These are phyloP conservation scores for Hypoxylon sp. DNA, from an alignment of 2,329 filamentous ascomycete genomes.

Conservation along the genomic window DNA sequence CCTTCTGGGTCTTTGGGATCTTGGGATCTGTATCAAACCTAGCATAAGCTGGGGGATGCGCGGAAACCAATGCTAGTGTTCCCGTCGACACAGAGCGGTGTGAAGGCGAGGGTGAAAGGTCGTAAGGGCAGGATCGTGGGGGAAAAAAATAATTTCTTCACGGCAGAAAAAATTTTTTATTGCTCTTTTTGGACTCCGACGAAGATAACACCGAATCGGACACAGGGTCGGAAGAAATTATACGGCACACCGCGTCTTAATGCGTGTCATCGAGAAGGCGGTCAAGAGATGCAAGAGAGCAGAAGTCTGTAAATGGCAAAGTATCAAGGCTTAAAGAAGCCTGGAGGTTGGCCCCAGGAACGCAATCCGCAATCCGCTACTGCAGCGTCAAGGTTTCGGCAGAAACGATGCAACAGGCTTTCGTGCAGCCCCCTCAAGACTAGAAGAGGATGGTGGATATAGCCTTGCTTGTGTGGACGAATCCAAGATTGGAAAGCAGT, in stretches of 20 bases:
- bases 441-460: constrained; percentile 16
- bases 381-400: constrained; percentile 39
- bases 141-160: constrained; percentile 37
- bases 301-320: constrained; percentile 41
- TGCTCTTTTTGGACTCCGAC: constrained; percentile 24
- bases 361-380: constrained; percentile 38
- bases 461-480: constrained; percentile 15
- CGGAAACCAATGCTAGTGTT: constrained; percentile 46
- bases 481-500: constrained; percentile 36
- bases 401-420: constrained; percentile 39
- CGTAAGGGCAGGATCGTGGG: constrained; percentile 24
- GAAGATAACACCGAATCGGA: constrained; percentile 42
- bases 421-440: constrained; percentile 25
- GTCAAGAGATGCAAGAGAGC: constrained; percentile 49
- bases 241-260: constrained; percentile 42
- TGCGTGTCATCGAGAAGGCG: constrained; percentile 52
- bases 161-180: constrained; percentile 38
- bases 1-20: constrained; percentile 30
- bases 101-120: constrained; percentile 38
- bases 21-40: constrained; percentile 39
- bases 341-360: constrained; percentile 28
- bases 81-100: constrained; percentile 49
- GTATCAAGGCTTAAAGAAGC: constrained; percentile 17
- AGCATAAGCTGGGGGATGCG: constrained; percentile 23
- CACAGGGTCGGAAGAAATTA: constrained; percentile 29